Conservation (phyloP, 2,329 filamentous ascomycete genomes). For the Claviceps pazoutovae region DNA sequence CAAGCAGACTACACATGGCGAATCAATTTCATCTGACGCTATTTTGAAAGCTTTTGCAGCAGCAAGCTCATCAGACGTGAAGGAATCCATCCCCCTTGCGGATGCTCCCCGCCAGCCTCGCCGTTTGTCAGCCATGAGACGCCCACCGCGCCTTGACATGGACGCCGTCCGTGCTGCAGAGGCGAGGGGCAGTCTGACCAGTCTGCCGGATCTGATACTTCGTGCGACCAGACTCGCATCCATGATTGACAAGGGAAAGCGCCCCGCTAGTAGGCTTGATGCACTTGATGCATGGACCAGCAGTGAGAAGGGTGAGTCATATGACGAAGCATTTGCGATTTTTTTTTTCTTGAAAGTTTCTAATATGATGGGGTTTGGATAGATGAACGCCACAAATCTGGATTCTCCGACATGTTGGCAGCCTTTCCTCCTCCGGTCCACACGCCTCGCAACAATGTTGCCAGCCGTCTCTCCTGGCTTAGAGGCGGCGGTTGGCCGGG, state of each 20-base stretch:
- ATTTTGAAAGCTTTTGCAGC: slow-evolving; percentile 38
- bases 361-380: slow-evolving; percentile 9
- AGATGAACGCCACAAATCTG: slow-evolving; percentile 34
- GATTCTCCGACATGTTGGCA: slow-evolving; percentile 50
- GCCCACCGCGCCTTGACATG: slow-evolving; percentile 66
- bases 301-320: slow-evolving; percentile 25
- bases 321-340: background rate
- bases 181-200: slow-evolving; percentile 77
- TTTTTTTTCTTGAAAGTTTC: background rate
- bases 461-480: slow-evolving; percentile 33
- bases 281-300: slow-evolving; percentile 37
- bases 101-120: slow-evolving; percentile 21
- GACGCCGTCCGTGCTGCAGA: slow-evolving; percentile 71
- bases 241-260: slow-evolving; percentile 70
- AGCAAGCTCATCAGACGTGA: slow-evolving; percentile 30
- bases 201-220: slow-evolving; percentile 78
- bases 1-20: slow-evolving; percentile 7
- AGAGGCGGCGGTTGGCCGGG: slow-evolving; percentile 38
- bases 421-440: slow-evolving; percentile 50
- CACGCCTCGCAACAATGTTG: slow-evolving; percentile 24
- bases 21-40: slow-evolving; percentile 25
- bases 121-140: slow-evolving; percentile 39
- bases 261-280: slow-evolving; percentile 45
- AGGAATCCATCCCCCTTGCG: slow-evolving; percentile 16
- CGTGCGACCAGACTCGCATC: slow-evolving; percentile 76